Percentiles rank a stretch among this genome's conserved stretches.
Evolutionary conservation across 2,329 filamentous ascomycete species (phyloP).

Genomic region (Colletotrichum higginsianum): DNA sequence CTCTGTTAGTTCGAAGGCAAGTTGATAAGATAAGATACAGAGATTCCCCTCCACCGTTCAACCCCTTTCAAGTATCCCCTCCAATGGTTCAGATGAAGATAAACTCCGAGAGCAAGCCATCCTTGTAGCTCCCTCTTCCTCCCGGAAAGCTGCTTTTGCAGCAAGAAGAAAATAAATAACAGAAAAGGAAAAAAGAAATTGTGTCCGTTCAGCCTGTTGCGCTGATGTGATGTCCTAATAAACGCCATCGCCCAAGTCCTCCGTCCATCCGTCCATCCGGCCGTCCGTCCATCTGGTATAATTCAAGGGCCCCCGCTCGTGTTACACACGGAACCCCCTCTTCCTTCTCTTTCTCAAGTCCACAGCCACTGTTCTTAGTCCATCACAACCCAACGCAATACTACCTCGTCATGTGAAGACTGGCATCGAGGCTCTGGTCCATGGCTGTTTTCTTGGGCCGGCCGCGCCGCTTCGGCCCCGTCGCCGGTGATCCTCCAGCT

Average conservation of each 20-base stretch:
- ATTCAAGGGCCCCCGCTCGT: not conserved
- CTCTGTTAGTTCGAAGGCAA: slow-evolving; percentile 33
- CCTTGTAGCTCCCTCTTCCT: slow-evolving; percentile 19
- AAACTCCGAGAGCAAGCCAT: slow-evolving; percentile 33
- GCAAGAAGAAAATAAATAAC: slow-evolving; percentile 23
- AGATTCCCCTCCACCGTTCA: not conserved
- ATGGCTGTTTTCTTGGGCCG: slow-evolving; percentile 40
- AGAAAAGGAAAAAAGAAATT: slow-evolving; percentile 20
- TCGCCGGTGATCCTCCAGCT: slow-evolving; percentile 27
- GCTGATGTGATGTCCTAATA: slow-evolving; percentile 16
- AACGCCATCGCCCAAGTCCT: slow-evolving; percentile 34
- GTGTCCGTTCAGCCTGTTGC: slow-evolving; percentile 14
- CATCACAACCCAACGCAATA: not conserved
- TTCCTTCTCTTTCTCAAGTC: not conserved
- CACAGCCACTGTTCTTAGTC: not conserved
- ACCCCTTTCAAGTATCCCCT: no score
- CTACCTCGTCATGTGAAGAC: slow-evolving; percentile 34
- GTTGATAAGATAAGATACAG: slow-evolving; percentile 5
- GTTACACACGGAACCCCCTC: slow-evolving; percentile 4
- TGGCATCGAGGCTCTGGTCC: slow-evolving; percentile 35
- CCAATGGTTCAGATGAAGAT: slow-evolving; percentile 7
- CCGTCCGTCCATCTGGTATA: not conserved
- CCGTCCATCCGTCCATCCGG: not conserved
- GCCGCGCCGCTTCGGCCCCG: slow-evolving; percentile 39
- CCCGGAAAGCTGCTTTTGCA: slow-evolving; percentile 30